Conservation (phyloP, 2,329 filamentous ascomycete species). For the Aspergillus hiratsukae region DNA sequence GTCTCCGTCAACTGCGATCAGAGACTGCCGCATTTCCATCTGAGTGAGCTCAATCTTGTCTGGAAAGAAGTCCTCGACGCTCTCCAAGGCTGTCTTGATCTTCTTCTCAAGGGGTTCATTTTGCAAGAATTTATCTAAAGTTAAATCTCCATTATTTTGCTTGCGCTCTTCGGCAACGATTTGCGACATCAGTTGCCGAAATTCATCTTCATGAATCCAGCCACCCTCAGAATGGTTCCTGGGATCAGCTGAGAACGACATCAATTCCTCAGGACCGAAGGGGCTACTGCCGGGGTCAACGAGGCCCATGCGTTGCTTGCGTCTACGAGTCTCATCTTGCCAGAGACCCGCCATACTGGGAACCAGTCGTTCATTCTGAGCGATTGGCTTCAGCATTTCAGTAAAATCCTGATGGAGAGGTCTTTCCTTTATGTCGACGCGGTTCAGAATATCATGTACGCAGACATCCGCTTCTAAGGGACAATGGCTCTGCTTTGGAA, state of each 20-base stretch:
- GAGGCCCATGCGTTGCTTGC: conserved; percentile 67
- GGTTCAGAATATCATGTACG: conserved; percentile 82
- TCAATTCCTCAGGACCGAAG: conserved; percentile 73
- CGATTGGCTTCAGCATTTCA: conserved; percentile 62
- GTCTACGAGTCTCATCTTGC: conserved; percentile 79
- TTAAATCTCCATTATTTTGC: conserved; percentile 40
- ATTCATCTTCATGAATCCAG: conserved; percentile 93
- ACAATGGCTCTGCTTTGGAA: conserved; percentile 81
- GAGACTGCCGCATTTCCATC: conserved; percentile 13
- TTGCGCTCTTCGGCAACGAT: conserved; percentile 62
- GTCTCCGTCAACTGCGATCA: conserved; percentile 6
- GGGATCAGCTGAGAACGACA: conserved; percentile 83
- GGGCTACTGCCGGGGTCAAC: conserved; percentile 64
- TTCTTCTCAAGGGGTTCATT: conserved; percentile 49
- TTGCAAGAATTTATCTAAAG: conserved; percentile 64
- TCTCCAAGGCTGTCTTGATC: conserved; percentile 74
- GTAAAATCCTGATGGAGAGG: conserved; percentile 81
- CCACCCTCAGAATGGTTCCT: conserved; percentile 67
- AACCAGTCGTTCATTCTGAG: conserved; percentile 72
- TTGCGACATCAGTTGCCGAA: conserved; percentile 58
- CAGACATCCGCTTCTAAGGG: conserved; percentile 85
- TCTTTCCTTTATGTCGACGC: conserved; percentile 69
- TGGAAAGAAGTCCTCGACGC: conserved; percentile 82
- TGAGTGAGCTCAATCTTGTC: conserved; percentile 49
- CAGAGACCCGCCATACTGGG: conserved; percentile 92